Conservation (phyloP, 2,329 filamentous ascomycete genomes). For the Leptosphaerulina australis region DNA sequence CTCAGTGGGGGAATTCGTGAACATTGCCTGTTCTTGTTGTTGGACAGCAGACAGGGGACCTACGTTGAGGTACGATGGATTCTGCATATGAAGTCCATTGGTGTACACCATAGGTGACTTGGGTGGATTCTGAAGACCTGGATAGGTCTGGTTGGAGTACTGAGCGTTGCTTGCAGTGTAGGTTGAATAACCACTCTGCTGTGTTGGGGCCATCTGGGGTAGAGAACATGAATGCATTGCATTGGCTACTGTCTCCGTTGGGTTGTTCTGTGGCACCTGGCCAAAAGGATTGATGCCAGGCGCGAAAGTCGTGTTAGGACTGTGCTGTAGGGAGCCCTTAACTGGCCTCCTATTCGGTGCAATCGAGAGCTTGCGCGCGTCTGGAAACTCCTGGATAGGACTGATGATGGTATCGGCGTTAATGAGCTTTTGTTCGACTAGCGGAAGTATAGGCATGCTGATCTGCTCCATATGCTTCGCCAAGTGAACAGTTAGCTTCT, state of each 20-base stretch:
- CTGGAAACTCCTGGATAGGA: slow-evolving; percentile 46
- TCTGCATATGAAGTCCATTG: slow-evolving; percentile 39
- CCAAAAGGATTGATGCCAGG: slow-evolving; percentile 42
- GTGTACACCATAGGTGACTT: slow-evolving; percentile 40
- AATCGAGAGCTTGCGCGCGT: slow-evolving; percentile 40
- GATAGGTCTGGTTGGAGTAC: slow-evolving; percentile 43
- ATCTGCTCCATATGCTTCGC: slow-evolving; percentile 95
- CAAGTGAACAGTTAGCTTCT: slow-evolving; percentile 90
- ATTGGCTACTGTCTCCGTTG: slow-evolving; percentile 28
- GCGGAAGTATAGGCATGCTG: slow-evolving; percentile 74
- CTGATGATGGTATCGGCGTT: slow-evolving; percentile 48
- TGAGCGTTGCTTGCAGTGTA: slow-evolving; percentile 27
- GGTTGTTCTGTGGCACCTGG: slow-evolving; percentile 35
- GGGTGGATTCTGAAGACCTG: slow-evolving; percentile 38
- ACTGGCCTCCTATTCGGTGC: slow-evolving; percentile 38
- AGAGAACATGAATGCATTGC: slow-evolving; percentile 50
- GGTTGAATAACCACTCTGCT: slow-evolving; percentile 29
- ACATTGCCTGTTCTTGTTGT: slow-evolving; percentile 39
- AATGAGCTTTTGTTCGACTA: slow-evolving; percentile 49
- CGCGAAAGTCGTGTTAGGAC: slow-evolving; percentile 38
- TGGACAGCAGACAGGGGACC: slow-evolving; percentile 38
- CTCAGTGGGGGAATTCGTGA: slow-evolving; percentile 48
- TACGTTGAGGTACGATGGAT: slow-evolving; percentile 33
- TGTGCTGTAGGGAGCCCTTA: slow-evolving; percentile 41
- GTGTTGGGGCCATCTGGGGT: slow-evolving; percentile 40